These are phyloP conservation scores for Phytophthora citrophthora DNA, from an alignment of 352 stramenopile species.

Conservation along the genomic window DNA sequence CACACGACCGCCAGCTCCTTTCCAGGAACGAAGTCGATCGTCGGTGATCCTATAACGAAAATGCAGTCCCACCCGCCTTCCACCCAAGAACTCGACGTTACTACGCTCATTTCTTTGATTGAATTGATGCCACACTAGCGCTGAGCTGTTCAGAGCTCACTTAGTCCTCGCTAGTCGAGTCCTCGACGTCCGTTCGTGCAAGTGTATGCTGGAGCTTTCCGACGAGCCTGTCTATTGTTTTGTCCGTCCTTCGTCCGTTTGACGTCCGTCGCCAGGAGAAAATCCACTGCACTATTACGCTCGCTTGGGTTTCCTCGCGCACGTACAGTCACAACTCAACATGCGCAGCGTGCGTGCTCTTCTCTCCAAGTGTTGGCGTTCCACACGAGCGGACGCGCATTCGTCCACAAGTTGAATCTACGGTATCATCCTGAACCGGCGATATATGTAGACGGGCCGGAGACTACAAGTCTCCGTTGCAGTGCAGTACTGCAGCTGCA, in stretches of 20 bases:
- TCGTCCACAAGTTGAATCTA: slow-evolving; percentile 26
- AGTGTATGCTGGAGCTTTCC: slow-evolving; percentile 20
- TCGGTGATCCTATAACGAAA: background rate
- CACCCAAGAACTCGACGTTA: background rate
- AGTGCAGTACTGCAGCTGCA: slow-evolving; percentile 2
- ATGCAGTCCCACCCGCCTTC: background rate
- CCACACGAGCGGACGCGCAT: slow-evolving; percentile 27
- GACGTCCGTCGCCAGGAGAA: slow-evolving; percentile 13
- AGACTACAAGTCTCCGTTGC: slow-evolving; percentile 4
- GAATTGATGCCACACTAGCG: slow-evolving; percentile 1
- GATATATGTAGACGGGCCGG: slow-evolving; percentile 31
- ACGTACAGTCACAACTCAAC: slow-evolving; percentile 24
- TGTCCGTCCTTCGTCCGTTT: slow-evolving; percentile 26
- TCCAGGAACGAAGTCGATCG: slow-evolving; percentile 3
- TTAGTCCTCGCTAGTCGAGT: slow-evolving; percentile 20
- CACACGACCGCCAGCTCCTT: background rate
- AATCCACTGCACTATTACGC: slow-evolving; percentile 15
- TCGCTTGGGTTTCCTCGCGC: slow-evolving; percentile 3
- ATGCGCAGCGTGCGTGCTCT: slow-evolving; percentile 33
- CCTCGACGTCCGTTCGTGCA: slow-evolving; percentile 2
- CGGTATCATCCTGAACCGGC: slow-evolving; percentile 18
- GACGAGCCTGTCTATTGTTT: slow-evolving; percentile 19
- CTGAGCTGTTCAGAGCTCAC: background rate
- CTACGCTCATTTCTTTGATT: background rate
- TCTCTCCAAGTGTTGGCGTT: slow-evolving; percentile 18